Evolutionary conservation across 345 rosid species (phyloP).

Genomic region (Diplotaxis tenuifolia): DNA sequence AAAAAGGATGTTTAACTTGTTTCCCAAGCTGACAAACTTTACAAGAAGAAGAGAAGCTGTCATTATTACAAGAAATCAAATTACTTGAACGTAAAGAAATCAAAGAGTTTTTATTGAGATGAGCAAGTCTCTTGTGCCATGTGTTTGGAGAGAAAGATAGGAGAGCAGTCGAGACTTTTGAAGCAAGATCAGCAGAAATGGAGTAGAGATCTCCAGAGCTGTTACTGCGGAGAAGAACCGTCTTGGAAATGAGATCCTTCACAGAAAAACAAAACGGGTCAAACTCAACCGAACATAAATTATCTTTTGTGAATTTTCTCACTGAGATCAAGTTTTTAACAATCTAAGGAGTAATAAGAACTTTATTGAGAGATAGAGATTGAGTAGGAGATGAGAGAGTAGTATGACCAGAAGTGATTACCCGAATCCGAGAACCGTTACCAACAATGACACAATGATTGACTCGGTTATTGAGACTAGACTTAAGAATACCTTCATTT

Average conservation of each 20-base stretch:
- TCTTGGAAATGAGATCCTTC: no score
- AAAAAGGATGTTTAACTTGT: neutral
- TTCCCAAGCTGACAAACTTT: neutral
- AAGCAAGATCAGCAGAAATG: neutral
- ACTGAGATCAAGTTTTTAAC: neutral
- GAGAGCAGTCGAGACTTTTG: neutral
- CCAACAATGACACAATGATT: no score
- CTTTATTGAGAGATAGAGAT: no score
- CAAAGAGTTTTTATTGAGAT: neutral
- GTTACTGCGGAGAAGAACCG: no score
- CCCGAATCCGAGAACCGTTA: no score
- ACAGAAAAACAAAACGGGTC: neutral
- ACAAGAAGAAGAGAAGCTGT: neutral
- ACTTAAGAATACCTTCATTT: no score
- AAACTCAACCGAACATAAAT: no score
- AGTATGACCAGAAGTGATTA: no score
- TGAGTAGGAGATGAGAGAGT: no score
- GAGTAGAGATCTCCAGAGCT: neutral
- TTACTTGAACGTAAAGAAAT: neutral
- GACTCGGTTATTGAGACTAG: no score
- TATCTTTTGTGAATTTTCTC: no score
- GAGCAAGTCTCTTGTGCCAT: neutral
- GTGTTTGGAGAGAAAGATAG: neutral
- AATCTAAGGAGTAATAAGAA: neutral
- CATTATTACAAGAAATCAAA: neutral